Conservation (phyloP, 768 basidiomycete species). For the Galerina marginata region DNA sequence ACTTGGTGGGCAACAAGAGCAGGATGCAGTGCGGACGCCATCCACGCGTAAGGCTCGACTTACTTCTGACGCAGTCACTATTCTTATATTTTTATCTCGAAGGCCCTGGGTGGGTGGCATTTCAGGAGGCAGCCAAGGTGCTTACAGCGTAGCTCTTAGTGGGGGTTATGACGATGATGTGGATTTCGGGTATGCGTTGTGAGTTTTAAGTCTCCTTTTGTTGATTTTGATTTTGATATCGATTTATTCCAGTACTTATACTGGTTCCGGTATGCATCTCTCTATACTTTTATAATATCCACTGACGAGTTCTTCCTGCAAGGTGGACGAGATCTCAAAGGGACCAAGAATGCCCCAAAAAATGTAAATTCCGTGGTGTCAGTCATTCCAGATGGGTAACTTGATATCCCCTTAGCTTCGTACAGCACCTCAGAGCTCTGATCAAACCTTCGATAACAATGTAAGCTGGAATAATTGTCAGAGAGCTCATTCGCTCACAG, state of each 20-base stretch:
- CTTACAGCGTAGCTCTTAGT: constrained; percentile 85
- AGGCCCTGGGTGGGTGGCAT: constrained; percentile 91
- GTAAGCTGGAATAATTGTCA: constrained; percentile 30
- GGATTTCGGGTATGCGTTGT: constrained; percentile 84
- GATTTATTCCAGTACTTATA: constrained; percentile 66
- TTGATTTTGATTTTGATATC: not conserved
- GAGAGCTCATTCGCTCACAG: not conserved
- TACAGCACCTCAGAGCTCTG: constrained; percentile 84
- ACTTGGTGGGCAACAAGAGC: constrained; percentile 82
- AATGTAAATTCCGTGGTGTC: constrained; percentile 54
- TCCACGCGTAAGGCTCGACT: constrained; percentile 75
- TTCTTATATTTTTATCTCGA: constrained; percentile 9
- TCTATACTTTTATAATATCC: not conserved
- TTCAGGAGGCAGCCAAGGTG: constrained; percentile 65
- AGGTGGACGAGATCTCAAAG: constrained; percentile 88
- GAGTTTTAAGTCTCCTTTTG: constrained; percentile 34
- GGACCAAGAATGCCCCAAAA: constrained; percentile 81
- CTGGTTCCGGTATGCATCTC: constrained; percentile 63
- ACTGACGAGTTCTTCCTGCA: constrained; percentile 3
- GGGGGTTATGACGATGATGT: constrained; percentile 91
- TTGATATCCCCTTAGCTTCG: constrained; percentile 61
- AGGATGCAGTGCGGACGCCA: constrained; percentile 73
- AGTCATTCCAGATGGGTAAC: constrained; percentile 26
- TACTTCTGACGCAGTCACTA: not conserved
- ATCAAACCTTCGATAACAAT: constrained; percentile 79